Percentiles rank a stretch among this genome's conserved stretches.
phyloP scores from a whole-genome alignment of 257 asterid species.

The Nicotiana noctiflora region DNA sequence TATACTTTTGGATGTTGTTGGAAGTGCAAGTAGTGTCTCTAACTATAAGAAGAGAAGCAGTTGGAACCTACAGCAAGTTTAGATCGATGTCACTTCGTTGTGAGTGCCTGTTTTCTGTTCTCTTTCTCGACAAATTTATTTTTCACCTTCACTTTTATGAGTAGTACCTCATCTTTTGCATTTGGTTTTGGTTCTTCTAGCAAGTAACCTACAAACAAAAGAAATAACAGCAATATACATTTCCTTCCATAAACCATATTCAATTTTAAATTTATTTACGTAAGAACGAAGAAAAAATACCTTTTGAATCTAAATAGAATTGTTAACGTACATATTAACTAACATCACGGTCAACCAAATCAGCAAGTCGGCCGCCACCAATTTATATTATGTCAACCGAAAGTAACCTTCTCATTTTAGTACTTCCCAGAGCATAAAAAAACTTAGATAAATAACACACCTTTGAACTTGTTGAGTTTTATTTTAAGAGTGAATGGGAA shows the following conservation, averaged over 20 bases:
- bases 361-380: slow-evolving; percentile 68
- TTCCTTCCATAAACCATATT: no score
- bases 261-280: no score
- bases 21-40: no score
- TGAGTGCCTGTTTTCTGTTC: slow-evolving; percentile 76
- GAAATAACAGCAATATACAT: not conserved
- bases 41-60: no score
- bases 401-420: slow-evolving; percentile 80
- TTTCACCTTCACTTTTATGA: slow-evolving; percentile 80
- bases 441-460: slow-evolving; percentile 33
- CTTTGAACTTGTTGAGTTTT: not conserved
- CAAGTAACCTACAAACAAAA: slow-evolving; percentile 32
- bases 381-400: slow-evolving; percentile 69
- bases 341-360: slow-evolving; percentile 83
- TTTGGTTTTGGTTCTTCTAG: slow-evolving; percentile 54
- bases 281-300: not conserved
- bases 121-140: slow-evolving; percentile 48
- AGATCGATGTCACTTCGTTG: no score
- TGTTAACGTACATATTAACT: slow-evolving; percentile 20
- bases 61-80: no score
- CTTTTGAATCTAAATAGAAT: not conserved
- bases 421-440: slow-evolving; percentile 74
- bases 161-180: slow-evolving; percentile 61
- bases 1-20: no score
- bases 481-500: no score